Percentiles rank a stretch among this genome's conserved stretches.
Conservation (phyloP, 2,329 filamentous ascomycete species). For the Aspergillus intermedius region DNA sequence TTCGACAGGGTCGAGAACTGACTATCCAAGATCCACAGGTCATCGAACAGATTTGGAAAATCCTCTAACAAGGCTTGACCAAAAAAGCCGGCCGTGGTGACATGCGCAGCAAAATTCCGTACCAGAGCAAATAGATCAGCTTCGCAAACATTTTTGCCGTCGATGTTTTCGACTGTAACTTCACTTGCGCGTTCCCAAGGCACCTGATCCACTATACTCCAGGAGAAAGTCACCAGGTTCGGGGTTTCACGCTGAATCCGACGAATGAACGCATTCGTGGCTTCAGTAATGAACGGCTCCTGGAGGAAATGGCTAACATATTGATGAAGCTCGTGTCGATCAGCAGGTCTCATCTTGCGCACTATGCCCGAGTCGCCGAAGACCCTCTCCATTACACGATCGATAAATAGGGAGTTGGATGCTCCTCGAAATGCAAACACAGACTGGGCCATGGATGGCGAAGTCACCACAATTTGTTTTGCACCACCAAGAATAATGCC, state of each 20-base stretch:
- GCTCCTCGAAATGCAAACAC: conserved; percentile 29
- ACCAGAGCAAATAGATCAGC: conserved; percentile 48
- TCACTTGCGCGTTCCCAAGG: conserved; percentile 54
- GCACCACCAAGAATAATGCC: conserved; percentile 45
- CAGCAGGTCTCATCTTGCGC: conserved; percentile 26
- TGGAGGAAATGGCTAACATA: conserved; percentile 39
- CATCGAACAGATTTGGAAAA: conserved; percentile 47
- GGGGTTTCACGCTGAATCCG: conserved; percentile 43
- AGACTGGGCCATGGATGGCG: conserved; percentile 41
- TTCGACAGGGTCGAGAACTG: conserved; percentile 49
- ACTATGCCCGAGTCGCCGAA: conserved; percentile 38
- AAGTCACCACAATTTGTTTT: conserved; percentile 46
- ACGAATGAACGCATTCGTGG: conserved; percentile 32
- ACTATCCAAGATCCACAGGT: conserved; percentile 51
- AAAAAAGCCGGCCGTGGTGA: conserved; percentile 44
- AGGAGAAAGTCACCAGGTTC: conserved; percentile 54
- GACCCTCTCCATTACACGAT: conserved; percentile 34
- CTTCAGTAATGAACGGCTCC: conserved; percentile 41
- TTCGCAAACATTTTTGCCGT: conserved; percentile 43
- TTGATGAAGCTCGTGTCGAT: conserved; percentile 35
- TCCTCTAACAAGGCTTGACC: conserved; percentile 47
- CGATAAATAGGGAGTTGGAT: conserved; percentile 24
- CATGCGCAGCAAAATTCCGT: conserved; percentile 51
- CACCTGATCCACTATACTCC: conserved; percentile 55
- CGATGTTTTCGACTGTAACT: conserved; percentile 36